phyloP scores from a whole-genome alignment of 495 filamentous ascomycete genomes.

The Tirmania nivea region DNA sequence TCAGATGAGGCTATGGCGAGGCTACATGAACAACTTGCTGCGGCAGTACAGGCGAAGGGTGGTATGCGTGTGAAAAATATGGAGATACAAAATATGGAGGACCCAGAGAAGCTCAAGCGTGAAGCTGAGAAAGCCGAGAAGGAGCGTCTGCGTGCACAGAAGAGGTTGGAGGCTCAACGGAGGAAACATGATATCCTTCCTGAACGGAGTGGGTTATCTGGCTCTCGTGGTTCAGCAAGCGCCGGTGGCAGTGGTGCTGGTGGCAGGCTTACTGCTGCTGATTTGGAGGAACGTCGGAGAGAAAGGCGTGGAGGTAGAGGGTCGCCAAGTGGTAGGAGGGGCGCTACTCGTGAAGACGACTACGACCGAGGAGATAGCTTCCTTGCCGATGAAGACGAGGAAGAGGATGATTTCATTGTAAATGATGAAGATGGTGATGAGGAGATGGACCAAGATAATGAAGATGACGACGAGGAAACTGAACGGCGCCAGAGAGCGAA shows the following conservation, averaged over 20 bases:
- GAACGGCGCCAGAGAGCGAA: constrained; percentile 1
- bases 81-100: constrained; percentile 32
- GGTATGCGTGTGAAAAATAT: constrained; percentile 33
- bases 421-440: constrained; percentile 37
- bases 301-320: constrained; percentile 29
- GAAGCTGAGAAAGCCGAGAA: constrained; percentile 40
- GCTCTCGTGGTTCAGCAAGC: constrained; percentile 25
- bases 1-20: constrained; percentile 43
- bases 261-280: constrained; percentile 26
- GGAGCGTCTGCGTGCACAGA: constrained; percentile 30
- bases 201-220: constrained; percentile 33
- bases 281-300: constrained; percentile 30
- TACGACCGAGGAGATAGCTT: constrained; percentile 40
- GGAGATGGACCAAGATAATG: constrained; percentile 13
- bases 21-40: constrained; percentile 39
- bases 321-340: constrained; percentile 25
- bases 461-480: neutral
- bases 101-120: constrained; percentile 42
- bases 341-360: constrained; percentile 41
- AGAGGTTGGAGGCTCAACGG: constrained; percentile 24
- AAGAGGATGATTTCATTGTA: constrained; percentile 35
- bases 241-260: constrained; percentile 14
- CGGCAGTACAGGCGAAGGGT: constrained; percentile 32
- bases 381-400: constrained; percentile 28
- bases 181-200: constrained; percentile 31